Percentiles rank a stretch among this genome's conserved stretches.
phyloP scores from a whole-genome alignment of 495 filamentous ascomycete species.

The Staphylotrichum longicolle region DNA sequence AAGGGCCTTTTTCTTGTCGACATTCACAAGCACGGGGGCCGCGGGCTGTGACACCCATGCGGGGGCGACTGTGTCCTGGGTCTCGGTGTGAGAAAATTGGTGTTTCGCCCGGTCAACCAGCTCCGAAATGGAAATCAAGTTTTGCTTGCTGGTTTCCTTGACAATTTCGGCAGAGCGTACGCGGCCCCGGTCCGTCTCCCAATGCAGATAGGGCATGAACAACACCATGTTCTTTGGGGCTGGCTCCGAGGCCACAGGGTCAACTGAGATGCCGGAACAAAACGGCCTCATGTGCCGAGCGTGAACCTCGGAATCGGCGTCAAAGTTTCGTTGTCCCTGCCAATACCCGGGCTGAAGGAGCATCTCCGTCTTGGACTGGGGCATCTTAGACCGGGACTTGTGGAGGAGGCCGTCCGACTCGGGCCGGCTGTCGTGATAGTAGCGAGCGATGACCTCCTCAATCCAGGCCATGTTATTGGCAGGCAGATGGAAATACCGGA shows the following conservation, averaged over 20 bases:
- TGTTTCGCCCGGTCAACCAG: conserved; percentile 24
- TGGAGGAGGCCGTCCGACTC: conserved; percentile 19
- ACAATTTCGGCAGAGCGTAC: conserved; percentile 24
- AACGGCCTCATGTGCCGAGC: conserved; percentile 36
- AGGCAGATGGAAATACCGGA: conserved; percentile 40
- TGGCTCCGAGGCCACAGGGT: conserved; percentile 15
- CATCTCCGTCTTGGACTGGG: conserved; percentile 25
- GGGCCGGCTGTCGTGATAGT: conserved; percentile 33
- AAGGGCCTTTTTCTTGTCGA: conserved; percentile 17
- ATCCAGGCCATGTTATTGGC: conserved; percentile 41
- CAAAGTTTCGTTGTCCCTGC: conserved; percentile 35
- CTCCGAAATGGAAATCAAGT: conserved; percentile 22
- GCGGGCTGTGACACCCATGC: neutral
- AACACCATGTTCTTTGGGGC: conserved; percentile 24
- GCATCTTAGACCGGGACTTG: conserved; percentile 11
- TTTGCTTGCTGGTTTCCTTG: conserved; percentile 24
- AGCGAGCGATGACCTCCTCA: conserved; percentile 31
- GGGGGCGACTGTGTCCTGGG: conserved; percentile 16
- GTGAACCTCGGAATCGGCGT: conserved; percentile 26
- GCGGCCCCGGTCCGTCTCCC: conserved; percentile 35
- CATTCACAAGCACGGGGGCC: neutral
- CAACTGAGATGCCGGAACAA: conserved; percentile 23
- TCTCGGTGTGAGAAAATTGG: conserved; percentile 15
- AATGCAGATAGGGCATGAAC: conserved; percentile 39
- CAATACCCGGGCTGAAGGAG: conserved; percentile 34